Base-by-base conservation (phyloP, 139 green algal species). In the Chlamydomonas schloesseri region DNA sequence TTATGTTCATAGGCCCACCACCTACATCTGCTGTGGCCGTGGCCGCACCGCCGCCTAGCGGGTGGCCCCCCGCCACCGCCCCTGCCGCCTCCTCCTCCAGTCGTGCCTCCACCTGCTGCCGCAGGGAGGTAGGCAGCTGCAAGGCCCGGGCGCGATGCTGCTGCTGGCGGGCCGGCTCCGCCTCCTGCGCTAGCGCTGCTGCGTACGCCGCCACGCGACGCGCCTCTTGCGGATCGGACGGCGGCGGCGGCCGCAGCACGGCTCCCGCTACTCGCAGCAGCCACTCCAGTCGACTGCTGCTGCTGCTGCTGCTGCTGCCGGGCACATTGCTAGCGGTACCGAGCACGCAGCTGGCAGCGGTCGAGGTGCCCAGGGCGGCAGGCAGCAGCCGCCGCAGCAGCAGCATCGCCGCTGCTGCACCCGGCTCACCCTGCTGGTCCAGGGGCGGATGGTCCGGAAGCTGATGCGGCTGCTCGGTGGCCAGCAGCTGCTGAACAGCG, bases 261-360 rank as follows among this genome's bases (percentile, higher is more conserved):
- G 78, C 78, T 0, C 20, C 13, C 0, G 64, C 29, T 21, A 84
- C 64, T 23, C 34, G 64, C 28, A 84, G 65, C 64, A 84, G 65
- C 78, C 78, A 84, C 9, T 65, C 14, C 64, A 84, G 78, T 2
- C 78, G 78, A 3, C 1, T 15, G 17, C 78, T 65, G 62, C 37
- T 50, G 37, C 36, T 23, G 58, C 33, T 2, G 34, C 57, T 5
- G 57, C 5, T 17, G 57, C 28, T 34, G 47, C 73, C 20, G 73
- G 26, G 23, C 3, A n/a, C 28, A n/a, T 28, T 9, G 18, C 31
- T 11, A 46, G 23, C 72, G 42, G 15, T 33, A 17, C 33, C 47
- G 37, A 24, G 26, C 47, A 26, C 24, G 47, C 46, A 46, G 72
- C 28, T 13, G 26, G 36, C 50, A 36, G 31, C 55, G 2, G 55